Conservation (phyloP, 768 basidiomycete genomes). For the Rhodotorula diobovata region DNA sequence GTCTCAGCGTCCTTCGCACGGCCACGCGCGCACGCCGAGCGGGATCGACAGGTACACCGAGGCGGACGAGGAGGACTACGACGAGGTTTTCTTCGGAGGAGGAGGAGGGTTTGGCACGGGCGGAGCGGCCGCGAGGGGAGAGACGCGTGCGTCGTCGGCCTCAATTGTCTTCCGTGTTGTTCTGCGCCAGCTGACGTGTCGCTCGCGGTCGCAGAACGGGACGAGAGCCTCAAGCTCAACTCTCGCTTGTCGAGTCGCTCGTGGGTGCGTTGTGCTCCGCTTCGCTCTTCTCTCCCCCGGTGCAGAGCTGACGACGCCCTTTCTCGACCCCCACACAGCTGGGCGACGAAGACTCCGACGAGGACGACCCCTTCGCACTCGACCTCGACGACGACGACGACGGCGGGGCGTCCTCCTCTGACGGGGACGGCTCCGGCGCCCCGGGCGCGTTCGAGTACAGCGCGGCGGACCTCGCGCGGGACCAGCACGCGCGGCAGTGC, state of each 20-base stretch:
- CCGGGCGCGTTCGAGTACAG: conserved; percentile 55
- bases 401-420: conserved; percentile 11
- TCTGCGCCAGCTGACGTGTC: not conserved
- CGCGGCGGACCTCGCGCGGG: conserved; percentile 83
- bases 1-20: too few species aligned
- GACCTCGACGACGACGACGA: too few species aligned
- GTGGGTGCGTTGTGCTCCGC: conserved; percentile 57
- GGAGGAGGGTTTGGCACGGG: too few species aligned
- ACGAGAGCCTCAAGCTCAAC: conserved; percentile 75
- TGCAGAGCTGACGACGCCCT: conserved; percentile 7
- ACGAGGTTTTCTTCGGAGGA: conserved; percentile 66
- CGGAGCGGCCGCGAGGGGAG: conserved; percentile 54
- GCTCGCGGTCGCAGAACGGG: not conserved
- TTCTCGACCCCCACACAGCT: conserved; percentile 51
- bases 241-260: conserved; percentile 83
- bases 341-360: conserved; percentile 76
- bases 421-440: not conserved
- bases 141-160: too few species aligned
- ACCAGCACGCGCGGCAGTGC: conserved; percentile 84
- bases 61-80: conserved; percentile 79
- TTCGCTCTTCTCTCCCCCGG: not conserved
- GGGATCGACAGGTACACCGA: conserved; percentile 26
- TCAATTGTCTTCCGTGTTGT: too few species aligned
- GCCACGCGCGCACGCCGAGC: conserved; percentile 1
- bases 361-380: conserved; percentile 95